phyloP scores from a whole-genome alignment of 768 basidiomycete species.

The Lentinus tigrinus region DNA sequence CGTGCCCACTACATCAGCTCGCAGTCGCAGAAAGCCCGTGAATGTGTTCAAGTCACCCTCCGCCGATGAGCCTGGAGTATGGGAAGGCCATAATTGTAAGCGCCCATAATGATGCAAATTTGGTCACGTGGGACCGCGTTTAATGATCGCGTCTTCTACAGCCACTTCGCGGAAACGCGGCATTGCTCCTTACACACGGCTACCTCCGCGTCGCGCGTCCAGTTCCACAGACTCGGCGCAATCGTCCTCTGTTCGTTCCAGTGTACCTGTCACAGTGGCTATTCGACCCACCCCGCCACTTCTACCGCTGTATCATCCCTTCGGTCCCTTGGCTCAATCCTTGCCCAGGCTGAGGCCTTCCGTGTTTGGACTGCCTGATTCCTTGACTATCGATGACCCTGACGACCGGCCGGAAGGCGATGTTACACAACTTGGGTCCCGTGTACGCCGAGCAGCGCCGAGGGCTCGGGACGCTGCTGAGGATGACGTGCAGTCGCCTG shows the following conservation, averaged over 20 bases:
- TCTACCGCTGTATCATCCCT: constrained; percentile 68
- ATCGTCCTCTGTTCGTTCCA: background rate
- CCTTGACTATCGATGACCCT: constrained; percentile 33
- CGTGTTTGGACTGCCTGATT: constrained; percentile 53
- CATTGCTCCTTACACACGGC: constrained; percentile 13
- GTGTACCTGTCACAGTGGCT: background rate
- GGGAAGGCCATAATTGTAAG: constrained; percentile 16
- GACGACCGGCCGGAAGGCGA: constrained; percentile 35
- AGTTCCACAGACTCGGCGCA: background rate
- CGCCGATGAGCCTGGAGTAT: constrained; percentile 31
- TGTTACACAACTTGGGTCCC: constrained; percentile 42
- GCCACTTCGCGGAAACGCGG: constrained; percentile 17
- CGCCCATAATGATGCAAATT: constrained; percentile 20
- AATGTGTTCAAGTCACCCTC: constrained; percentile 60
- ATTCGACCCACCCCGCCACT: constrained; percentile 10
- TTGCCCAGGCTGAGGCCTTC: constrained; percentile 63
- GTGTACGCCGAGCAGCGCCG: constrained; percentile 46
- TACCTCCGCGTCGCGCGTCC: background rate
- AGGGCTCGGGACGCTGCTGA: constrained; percentile 44
- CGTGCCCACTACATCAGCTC: constrained; percentile 25
- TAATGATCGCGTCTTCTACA: constrained; percentile 14
- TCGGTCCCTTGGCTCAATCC: constrained; percentile 61
- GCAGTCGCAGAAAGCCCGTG: constrained; percentile 52
- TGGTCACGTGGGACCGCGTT: constrained; percentile 11
- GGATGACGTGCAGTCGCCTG: constrained; percentile 26